These are phyloP conservation scores for Ustulina deusta DNA, from an alignment of 2,329 filamentous ascomycete species.

Conservation along the genomic window DNA sequence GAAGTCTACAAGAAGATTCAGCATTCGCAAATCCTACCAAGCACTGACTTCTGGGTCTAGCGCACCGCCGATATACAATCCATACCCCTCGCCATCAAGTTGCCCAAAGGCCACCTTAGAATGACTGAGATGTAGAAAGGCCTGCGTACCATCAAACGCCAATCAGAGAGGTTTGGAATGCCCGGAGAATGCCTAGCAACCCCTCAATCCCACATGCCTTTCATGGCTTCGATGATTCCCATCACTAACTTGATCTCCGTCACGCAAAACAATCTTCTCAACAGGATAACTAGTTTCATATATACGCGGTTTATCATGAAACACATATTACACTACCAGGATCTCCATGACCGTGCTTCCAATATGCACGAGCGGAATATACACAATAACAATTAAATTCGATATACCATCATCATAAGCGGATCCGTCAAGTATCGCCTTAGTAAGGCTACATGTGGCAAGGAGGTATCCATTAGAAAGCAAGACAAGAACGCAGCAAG, in stretches of 20 bases:
- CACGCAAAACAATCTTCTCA: slow-evolving; percentile 4
- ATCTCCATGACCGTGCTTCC: neutral
- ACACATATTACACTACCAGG: slow-evolving; percentile 32
- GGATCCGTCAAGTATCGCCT: slow-evolving; percentile 42
- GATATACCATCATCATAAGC: slow-evolving; percentile 45
- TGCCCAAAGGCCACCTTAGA: too few species aligned
- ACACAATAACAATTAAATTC: slow-evolving; percentile 54
- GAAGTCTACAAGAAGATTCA: too few species aligned
- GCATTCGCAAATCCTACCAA: too few species aligned
- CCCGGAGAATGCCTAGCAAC: neutral
- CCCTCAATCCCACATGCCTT: neutral
- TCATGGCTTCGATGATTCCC: neutral
- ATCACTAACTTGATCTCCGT: neutral
- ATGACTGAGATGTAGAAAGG: neutral
- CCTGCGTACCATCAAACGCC: neutral
- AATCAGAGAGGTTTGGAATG: neutral
- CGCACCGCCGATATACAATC: too few species aligned
- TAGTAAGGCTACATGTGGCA: slow-evolving; percentile 47
- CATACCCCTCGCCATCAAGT: too few species aligned
- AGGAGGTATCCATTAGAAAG: slow-evolving; percentile 52
- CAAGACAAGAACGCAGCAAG: slow-evolving; percentile 47
- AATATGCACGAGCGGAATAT: slow-evolving; percentile 43
- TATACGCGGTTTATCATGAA: slow-evolving; percentile 15
- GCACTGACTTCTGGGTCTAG: too few species aligned
- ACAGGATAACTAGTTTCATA: slow-evolving; percentile 12